These are phyloP conservation scores for Hypholoma sublateritium DNA, from an alignment of 768 basidiomycete species.

Conservation along the genomic window DNA sequence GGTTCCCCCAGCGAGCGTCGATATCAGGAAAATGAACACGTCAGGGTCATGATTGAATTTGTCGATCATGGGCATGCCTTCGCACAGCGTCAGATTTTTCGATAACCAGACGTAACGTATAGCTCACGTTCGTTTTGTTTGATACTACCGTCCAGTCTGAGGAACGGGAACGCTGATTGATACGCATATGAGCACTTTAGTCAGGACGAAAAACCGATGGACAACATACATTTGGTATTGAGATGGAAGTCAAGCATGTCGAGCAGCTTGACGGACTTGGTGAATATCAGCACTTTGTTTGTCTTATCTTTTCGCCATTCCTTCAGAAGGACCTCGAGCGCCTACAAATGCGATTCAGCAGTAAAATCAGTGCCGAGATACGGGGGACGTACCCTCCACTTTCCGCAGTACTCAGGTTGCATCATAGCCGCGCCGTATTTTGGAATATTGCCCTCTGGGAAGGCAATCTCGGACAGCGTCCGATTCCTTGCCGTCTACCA, in stretches of 20 bases:
- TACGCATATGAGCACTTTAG: neutral
- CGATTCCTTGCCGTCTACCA: constrained; percentile 53
- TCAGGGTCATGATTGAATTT: constrained; percentile 73
- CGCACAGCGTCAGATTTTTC: neutral
- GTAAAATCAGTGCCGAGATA: neutral
- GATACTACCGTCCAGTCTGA: constrained; percentile 81
- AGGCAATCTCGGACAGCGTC: constrained; percentile 59
- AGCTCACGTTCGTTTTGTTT: constrained; percentile 64
- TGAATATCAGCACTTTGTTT: constrained; percentile 93
- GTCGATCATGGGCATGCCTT: constrained; percentile 88
- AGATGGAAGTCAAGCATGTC: constrained; percentile 84
- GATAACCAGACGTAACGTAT: neutral
- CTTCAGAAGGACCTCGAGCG: constrained; percentile 63
- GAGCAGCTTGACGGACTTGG: constrained; percentile 87
- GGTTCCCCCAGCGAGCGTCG: constrained; percentile 88
- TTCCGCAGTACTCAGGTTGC: constrained; percentile 72
- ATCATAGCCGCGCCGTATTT: constrained; percentile 65
- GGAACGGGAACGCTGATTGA: constrained; percentile 52
- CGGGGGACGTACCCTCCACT: constrained; percentile 67
- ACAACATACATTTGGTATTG: constrained; percentile 44
- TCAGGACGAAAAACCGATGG: neutral
- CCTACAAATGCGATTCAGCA: constrained; percentile 37
- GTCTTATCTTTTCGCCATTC: constrained; percentile 62
- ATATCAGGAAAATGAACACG: constrained; percentile 83
- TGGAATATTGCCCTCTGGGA: constrained; percentile 54